Base-by-base conservation (phyloP, 2,329 filamentous ascomycete species). In the Aspergillus caelatus region DNA sequence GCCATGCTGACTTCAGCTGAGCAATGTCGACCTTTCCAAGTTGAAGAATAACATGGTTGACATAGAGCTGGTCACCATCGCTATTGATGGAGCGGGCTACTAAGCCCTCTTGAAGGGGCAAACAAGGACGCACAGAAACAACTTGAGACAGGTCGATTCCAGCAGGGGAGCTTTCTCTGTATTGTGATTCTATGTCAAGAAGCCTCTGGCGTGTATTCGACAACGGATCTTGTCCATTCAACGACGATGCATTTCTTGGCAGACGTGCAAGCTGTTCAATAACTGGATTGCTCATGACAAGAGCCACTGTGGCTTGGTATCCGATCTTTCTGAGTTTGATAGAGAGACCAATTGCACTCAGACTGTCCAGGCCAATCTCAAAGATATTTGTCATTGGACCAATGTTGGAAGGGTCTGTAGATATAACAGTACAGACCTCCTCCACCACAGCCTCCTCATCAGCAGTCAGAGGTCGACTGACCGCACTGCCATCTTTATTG, bases 21-120 rank as follows among this genome's bases (percentile, higher is more conserved):
- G 67, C 48, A 12, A 53, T 36, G 59, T 79, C 73, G 7, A 79
- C 48, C 3, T 68, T 52, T 19, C 71, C 70, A 14, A 81, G 70
- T 60, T 77, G 70, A 32, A 81, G 64, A 52, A 73, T 69, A 19
- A 77, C 70, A 56, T 80, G 79, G 60, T 80, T 79, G 60, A 79
- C 70, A 28, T 79, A 81, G 28, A 75, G 74, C 8, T 77, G 72
- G 34, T 70, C 66, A n/a, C 63, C 62, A 16, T 74, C 65, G 5
- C 72, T 68, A 14, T 74, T 71, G 23, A 79, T 67, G 8, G 76
- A 77, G n/a, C 74, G 72, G n/a, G 77, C 76, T n/a, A 80, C 72
- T 34, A 79, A 60, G 26, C 71, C 73, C 55, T 76, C 74, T 58
- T 77, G 75, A 28, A 77, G 64, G 12, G 75, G 74, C 12, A 75